These are phyloP conservation scores for Pseudocercospora cruenta DNA, from an alignment of 2,329 filamentous ascomycete genomes.

Conservation along the genomic window DNA sequence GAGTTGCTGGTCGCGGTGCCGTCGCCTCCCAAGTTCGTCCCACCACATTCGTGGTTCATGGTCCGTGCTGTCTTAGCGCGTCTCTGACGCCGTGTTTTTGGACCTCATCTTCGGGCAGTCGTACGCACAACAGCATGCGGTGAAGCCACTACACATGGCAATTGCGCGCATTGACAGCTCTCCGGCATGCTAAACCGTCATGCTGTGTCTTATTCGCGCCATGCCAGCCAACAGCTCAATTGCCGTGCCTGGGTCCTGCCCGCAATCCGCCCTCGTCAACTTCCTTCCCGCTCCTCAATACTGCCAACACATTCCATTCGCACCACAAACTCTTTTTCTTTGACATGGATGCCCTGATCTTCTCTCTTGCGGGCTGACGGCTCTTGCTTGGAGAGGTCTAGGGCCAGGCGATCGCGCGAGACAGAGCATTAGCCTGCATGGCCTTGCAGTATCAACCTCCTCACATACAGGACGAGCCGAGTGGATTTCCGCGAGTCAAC, in stretches of 20 bases:
- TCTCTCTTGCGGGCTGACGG: slow-evolving; percentile 7
- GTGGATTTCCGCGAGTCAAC: slow-evolving; percentile 24
- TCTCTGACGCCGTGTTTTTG: not conserved
- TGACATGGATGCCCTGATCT: slow-evolving; percentile 30
- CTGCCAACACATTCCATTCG: slow-evolving; percentile 25
- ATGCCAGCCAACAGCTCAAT: slow-evolving; percentile 11
- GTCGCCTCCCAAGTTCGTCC: not conserved
- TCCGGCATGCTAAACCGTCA: slow-evolving; percentile 16
- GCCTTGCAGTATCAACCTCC: slow-evolving; percentile 32
- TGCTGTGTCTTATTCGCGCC: slow-evolving; percentile 19
- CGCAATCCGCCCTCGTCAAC: slow-evolving; percentile 17
- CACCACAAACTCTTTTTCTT: slow-evolving; percentile 16
- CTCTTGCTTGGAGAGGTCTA: slow-evolving; percentile 17
- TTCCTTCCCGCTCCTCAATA: slow-evolving; percentile 10
- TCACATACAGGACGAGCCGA: slow-evolving; percentile 24
- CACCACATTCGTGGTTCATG: not conserved
- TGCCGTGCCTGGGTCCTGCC: slow-evolving; percentile 24
- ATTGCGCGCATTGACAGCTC: slow-evolving; percentile 23
- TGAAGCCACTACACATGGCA: slow-evolving; percentile 17
- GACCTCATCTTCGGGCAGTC: slow-evolving; percentile 6
- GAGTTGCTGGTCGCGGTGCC: not conserved
- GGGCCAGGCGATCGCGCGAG: slow-evolving; percentile 7
- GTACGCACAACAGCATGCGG: slow-evolving; percentile 10
- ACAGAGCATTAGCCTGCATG: slow-evolving; percentile 22
- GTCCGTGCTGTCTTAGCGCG: not conserved